Evolutionary conservation across 768 basidiomycete species (phyloP).

Genomic region (Boletus subcaerulescens): DNA sequence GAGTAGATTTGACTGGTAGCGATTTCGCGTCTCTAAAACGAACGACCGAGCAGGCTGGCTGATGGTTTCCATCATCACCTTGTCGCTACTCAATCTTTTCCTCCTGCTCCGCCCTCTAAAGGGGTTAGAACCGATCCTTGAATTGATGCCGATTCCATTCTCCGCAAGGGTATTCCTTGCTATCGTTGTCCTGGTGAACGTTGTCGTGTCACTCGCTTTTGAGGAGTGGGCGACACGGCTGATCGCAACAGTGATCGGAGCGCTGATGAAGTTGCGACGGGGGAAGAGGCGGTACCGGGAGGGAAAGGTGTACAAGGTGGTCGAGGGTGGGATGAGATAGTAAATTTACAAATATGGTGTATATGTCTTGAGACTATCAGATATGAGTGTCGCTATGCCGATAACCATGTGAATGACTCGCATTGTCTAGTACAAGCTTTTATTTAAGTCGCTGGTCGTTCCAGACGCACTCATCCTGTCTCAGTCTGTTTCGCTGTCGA

Average conservation of each 20-base stretch:
- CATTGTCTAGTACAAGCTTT: not conserved
- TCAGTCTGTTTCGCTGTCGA: conserved; percentile 14
- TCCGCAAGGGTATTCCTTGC: conserved; percentile 70
- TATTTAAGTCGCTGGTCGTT: not conserved
- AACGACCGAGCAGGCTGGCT: conserved; percentile 57
- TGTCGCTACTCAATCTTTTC: conserved; percentile 72
- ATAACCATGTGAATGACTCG: not conserved
- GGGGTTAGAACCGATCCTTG: conserved; percentile 57
- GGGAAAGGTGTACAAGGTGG: conserved; percentile 81
- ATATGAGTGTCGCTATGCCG: conserved; percentile 17
- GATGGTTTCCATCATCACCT: conserved; percentile 67
- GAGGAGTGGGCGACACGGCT: conserved; percentile 71
- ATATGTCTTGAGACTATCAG: no score
- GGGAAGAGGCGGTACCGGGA: conserved; percentile 49
- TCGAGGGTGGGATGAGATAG: conserved; percentile 67
- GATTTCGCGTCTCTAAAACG: not conserved
- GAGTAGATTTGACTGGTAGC: conserved; percentile 22
- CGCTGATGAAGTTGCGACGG: conserved; percentile 39
- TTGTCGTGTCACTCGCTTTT: conserved; percentile 65
- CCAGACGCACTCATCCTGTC: not conserved
- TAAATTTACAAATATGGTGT: not conserved
- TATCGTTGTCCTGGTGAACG: conserved; percentile 63
- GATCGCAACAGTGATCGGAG: conserved; percentile 55
- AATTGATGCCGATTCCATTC: conserved; percentile 72
- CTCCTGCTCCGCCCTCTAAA: conserved; percentile 73